Evolutionary conservation across 441 rosid genomes (phyloP).

Genomic region (Metrosideros polymorpha): DNA sequence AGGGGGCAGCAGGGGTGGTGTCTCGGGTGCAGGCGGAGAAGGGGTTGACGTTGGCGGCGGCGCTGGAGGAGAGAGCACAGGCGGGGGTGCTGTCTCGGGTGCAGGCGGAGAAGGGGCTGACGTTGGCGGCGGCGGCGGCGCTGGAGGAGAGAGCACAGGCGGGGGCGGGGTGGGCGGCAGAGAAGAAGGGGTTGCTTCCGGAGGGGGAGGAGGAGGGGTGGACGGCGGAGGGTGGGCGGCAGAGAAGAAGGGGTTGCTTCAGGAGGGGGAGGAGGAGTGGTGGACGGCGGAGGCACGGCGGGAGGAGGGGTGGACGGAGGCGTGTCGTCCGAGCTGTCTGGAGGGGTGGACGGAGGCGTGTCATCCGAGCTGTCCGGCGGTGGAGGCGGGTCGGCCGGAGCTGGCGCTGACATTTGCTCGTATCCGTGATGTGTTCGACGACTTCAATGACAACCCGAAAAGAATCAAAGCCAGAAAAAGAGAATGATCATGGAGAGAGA

Average conservation of each 20-base stretch:
- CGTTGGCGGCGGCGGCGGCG: constrained; percentile 19
- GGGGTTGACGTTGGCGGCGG: constrained; percentile 19
- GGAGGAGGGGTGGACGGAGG: too few relatives aligned
- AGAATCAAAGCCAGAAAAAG: neutral
- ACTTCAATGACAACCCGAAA: neutral
- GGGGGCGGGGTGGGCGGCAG: neutral
- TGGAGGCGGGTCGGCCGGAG: constrained; percentile 9
- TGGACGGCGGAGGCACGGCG: neutral
- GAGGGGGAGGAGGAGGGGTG: constrained; percentile 10
- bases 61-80: too few relatives aligned
- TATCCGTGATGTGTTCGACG: neutral
- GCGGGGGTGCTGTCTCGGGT: neutral
- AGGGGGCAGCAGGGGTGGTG: neutral
- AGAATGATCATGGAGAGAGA: neutral
- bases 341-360: too few relatives aligned
- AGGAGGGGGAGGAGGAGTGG: neutral
- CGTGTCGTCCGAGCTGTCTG: too few relatives aligned
- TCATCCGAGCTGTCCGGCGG: constrained; percentile 1
- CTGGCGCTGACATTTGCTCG: constrained; percentile 9
- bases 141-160: constrained; percentile 4
- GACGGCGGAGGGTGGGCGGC: neutral
- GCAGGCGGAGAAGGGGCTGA: constrained; percentile 23
- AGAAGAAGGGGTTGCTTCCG: neutral
- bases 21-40: constrained; percentile 10
- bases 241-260: too few relatives aligned